These are phyloP conservation scores for Protomyces macrosporus DNA, from an alignment of 1,139 yeast genomes.

Conservation along the genomic window DNA sequence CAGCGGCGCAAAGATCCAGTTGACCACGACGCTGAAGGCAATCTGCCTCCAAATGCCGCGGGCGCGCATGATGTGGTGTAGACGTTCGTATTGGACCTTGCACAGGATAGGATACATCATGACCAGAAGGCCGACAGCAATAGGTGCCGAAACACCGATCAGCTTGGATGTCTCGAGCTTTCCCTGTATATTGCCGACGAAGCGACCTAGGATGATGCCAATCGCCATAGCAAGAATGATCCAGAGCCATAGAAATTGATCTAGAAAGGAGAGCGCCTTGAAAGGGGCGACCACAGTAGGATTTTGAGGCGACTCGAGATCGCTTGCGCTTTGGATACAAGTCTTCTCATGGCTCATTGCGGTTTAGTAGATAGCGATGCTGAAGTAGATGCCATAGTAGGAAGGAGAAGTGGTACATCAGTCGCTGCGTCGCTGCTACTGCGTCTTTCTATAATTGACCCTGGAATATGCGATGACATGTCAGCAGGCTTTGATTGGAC, in stretches of 20 bases:
- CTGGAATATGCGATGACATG: no score
- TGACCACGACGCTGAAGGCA: slow-evolving; percentile 44
- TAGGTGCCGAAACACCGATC: slow-evolving; percentile 42
- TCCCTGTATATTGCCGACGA: slow-evolving; percentile 34
- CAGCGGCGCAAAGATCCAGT: slow-evolving; percentile 58
- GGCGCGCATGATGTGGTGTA: slow-evolving; percentile 35
- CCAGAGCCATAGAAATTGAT: slow-evolving; percentile 36
- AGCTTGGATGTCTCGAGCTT: slow-evolving; percentile 35
- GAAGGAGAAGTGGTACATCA: no score
- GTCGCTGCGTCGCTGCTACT: no score
- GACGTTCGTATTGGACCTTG: slow-evolving; percentile 50
- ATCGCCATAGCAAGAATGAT: slow-evolving; percentile 37
- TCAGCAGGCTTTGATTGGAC: no score
- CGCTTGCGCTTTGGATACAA: no score
- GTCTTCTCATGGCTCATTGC: no score
- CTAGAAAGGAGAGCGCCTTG: slow-evolving; percentile 33
- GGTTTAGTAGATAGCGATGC: no score
- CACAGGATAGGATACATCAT: slow-evolving; percentile 60
- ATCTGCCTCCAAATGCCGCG: slow-evolving; percentile 40
- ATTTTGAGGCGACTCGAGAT: no score
- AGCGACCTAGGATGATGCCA: slow-evolving; percentile 37
- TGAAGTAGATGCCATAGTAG: no score
- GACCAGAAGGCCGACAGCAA: slow-evolving; percentile 50
- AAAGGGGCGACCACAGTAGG: slow-evolving; percentile 9
- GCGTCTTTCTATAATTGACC: no score